Percentiles rank a stretch among this genome's conserved stretches.
These are phyloP conservation scores for Agaricus bisporus DNA, from an alignment of 768 basidiomycete genomes.

Conservation along the genomic window DNA sequence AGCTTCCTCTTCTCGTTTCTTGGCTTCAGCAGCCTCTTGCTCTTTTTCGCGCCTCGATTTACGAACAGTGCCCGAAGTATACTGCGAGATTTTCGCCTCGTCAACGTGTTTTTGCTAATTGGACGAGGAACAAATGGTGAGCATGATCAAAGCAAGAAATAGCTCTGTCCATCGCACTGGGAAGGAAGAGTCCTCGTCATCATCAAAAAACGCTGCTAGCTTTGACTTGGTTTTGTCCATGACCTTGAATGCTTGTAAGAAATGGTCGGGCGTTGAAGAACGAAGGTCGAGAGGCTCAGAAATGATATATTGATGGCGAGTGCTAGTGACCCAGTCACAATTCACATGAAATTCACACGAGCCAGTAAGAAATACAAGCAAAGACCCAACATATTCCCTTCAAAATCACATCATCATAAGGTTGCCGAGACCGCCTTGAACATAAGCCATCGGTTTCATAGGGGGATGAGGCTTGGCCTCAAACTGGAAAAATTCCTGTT, in stretches of 20 bases:
- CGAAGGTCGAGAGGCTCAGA: not conserved
- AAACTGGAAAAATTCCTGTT: conserved; percentile 72
- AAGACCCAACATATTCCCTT: not conserved
- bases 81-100: conserved; percentile 80
- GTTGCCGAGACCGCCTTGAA: conserved; percentile 56
- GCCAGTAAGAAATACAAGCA: not conserved
- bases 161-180: conserved; percentile 87
- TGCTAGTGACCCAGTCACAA: not conserved
- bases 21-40: conserved; percentile 86
- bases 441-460: conserved; percentile 91
- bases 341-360: conserved; percentile 3
- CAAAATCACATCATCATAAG: conserved; percentile 53
- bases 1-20: conserved; percentile 79
- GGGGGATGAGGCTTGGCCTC: conserved; percentile 85
- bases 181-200: conserved; percentile 80
- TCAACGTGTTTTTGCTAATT: conserved; percentile 81
- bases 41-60: conserved; percentile 93
- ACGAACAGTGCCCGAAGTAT: conserved; percentile 75
- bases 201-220: conserved; percentile 78
- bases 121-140: conserved; percentile 50
- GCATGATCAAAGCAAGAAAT: conserved; percentile 48
- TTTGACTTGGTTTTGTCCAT: conserved; percentile 69
- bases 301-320: not conserved
- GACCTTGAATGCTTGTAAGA: not conserved
- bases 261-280: not conserved